Percentiles rank a stretch among this genome's conserved stretches.
Evolutionary conservation across 495 filamentous ascomycete species (phyloP).

Genomic region (Trichoderma orchidacearum): DNA sequence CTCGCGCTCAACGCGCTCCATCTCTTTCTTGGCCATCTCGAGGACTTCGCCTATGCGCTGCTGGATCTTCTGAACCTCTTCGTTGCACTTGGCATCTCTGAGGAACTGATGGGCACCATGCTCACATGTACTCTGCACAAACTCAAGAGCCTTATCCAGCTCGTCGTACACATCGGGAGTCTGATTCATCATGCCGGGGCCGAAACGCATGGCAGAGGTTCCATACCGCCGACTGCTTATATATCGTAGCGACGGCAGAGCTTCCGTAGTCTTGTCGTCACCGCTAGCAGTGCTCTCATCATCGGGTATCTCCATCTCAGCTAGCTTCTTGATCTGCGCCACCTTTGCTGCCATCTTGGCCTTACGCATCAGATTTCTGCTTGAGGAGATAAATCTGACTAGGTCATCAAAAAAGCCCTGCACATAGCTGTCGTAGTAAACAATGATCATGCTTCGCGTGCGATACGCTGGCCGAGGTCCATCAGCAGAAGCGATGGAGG

Average conservation of each 20-base stretch:
- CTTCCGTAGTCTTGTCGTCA: slow-evolving; percentile 8
- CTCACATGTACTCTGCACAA: slow-evolving; percentile 68
- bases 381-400: slow-evolving; percentile 65
- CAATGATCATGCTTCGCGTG: slow-evolving; percentile 64
- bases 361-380: slow-evolving; percentile 70
- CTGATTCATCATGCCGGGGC: slow-evolving; percentile 10
- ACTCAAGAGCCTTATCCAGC: slow-evolving; percentile 63
- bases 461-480: slow-evolving; percentile 42
- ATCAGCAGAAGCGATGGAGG: slow-evolving; percentile 42
- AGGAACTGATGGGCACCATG: slow-evolving; percentile 77
- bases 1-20: slow-evolving; percentile 35
- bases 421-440: slow-evolving; percentile 80
- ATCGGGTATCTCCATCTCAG: slow-evolving; percentile 36
- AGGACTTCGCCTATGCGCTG: slow-evolving; percentile 41
- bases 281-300: slow-evolving; percentile 14
- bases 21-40: slow-evolving; percentile 41
- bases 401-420: slow-evolving; percentile 68
- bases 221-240: not conserved
- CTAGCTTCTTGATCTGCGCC: slow-evolving; percentile 36
- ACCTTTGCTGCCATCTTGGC: slow-evolving; percentile 58
- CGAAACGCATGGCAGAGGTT: slow-evolving; percentile 1
- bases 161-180: slow-evolving; percentile 49
- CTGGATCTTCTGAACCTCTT: slow-evolving; percentile 58
- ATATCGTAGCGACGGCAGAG: not conserved
- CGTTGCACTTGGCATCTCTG: slow-evolving; percentile 64